Conservation (phyloP, 768 basidiomycete species). For the Tylopilus plumbeoviolaceoides region DNA sequence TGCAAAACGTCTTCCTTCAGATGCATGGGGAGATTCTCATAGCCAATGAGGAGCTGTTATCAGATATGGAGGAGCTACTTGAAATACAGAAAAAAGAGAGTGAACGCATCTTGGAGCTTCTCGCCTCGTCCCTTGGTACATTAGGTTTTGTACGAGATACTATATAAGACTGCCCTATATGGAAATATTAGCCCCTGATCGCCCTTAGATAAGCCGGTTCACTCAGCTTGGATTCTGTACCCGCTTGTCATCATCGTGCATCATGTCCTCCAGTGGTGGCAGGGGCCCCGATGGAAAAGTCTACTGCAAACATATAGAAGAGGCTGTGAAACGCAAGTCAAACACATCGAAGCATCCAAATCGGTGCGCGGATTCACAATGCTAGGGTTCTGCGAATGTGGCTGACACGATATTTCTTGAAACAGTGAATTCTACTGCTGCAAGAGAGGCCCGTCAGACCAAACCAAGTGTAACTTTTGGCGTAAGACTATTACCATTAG, state of each 20-base stretch:
- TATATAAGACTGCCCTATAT: slow-evolving; percentile 31
- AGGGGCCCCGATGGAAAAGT: slow-evolving; percentile 30
- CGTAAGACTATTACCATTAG: slow-evolving; percentile 23
- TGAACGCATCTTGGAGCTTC: slow-evolving; percentile 68
- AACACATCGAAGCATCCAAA: slow-evolving; percentile 31
- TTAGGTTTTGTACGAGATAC: slow-evolving; percentile 72
- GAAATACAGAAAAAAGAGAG: slow-evolving; percentile 74
- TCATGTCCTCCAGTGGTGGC: slow-evolving; percentile 17
- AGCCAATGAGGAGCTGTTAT: slow-evolving; percentile 59
- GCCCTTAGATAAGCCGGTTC: slow-evolving; percentile 22
- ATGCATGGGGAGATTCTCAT: slow-evolving; percentile 82
- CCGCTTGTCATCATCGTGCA: background rate
- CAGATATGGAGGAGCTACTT: slow-evolving; percentile 53
- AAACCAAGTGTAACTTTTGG: slow-evolving; percentile 34
- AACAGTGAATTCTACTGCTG: slow-evolving; percentile 41
- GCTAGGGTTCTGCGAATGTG: background rate
- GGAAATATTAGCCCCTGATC: background rate
- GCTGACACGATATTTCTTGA: background rate
- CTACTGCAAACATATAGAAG: slow-evolving; percentile 37
- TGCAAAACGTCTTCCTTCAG: slow-evolving; percentile 79
- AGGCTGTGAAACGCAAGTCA: slow-evolving; percentile 32
- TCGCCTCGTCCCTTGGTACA: slow-evolving; percentile 71
- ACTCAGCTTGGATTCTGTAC: background rate
- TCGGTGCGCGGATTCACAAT: slow-evolving; percentile 31
- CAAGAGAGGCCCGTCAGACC: slow-evolving; percentile 14